Evolutionary conservation across 2,329 filamentous ascomycete genomes (phyloP).

Genomic region (Talaromyces sp.): DNA sequence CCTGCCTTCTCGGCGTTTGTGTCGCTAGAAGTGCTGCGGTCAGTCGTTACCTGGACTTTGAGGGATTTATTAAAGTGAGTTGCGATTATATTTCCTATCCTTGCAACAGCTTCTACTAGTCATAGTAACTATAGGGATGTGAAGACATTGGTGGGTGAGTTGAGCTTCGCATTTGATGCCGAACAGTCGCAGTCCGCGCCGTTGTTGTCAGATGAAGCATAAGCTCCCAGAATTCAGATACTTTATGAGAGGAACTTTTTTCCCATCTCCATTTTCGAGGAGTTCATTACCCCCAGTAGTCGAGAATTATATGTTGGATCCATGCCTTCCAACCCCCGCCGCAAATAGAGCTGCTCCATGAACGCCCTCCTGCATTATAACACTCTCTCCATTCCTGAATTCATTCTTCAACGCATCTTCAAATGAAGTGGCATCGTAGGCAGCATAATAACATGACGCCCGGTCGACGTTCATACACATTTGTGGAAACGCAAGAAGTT

Average conservation of each 20-base stretch:
- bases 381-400: constrained; percentile 45
- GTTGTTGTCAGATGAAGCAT: background rate
- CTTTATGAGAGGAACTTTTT: background rate
- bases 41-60: constrained; percentile 67
- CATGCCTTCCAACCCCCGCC: constrained; percentile 42
- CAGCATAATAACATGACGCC: constrained; percentile 50
- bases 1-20: constrained; percentile 73
- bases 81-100: background rate
- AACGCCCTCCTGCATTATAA: constrained; percentile 47
- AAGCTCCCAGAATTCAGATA: background rate
- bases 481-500: constrained; percentile 53
- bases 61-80: constrained; percentile 31
- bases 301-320: constrained; percentile 19
- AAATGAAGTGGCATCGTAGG: constrained; percentile 50
- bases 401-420: constrained; percentile 53
- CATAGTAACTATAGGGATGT: background rate
- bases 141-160: background rate
- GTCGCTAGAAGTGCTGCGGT: constrained; percentile 69
- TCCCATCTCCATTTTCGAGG: background rate
- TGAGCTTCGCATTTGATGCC: background rate
- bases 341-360: constrained; percentile 44
- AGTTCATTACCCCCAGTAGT: background rate
- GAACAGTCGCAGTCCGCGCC: background rate
- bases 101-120: background rate
- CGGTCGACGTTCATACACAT: constrained; percentile 54